Percentiles rank a stretch among this genome's conserved stretches.
phyloP scores from a whole-genome alignment of 2,329 filamentous ascomycete genomes.

The Ilyonectria destructans region DNA sequence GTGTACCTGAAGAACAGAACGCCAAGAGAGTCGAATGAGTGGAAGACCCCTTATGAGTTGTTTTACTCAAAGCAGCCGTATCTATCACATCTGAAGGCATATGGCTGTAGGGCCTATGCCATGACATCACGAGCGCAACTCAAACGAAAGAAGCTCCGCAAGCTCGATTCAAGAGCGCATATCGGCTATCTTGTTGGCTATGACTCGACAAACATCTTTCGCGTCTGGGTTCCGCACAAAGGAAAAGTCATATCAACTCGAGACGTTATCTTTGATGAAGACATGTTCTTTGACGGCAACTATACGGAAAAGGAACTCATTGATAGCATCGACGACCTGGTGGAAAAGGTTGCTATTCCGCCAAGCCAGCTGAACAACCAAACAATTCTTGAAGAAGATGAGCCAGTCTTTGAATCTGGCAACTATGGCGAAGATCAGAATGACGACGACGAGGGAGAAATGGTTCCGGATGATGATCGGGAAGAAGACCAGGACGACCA shows the following conservation, averaged over 20 bases:
- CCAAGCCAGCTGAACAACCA: not conserved
- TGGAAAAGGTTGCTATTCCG: not conserved
- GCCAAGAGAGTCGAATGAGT: not conserved
- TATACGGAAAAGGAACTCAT: not conserved
- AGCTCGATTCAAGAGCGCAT: not conserved
- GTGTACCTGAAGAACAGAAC: not conserved
- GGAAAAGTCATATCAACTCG: not conserved
- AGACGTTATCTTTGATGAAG: not conserved
- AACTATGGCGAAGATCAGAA: not conserved
- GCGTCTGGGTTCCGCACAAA: not conserved
- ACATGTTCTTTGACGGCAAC: not conserved
- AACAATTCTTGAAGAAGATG: not conserved
- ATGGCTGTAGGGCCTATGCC: not conserved
- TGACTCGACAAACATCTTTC: not conserved
- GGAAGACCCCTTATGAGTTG: not conserved
- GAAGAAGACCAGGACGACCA: not conserved
- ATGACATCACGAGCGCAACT: not conserved
- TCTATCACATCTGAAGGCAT: not conserved
- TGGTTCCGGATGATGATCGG: not conserved
- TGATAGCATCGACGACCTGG: not conserved
- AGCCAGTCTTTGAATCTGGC: not conserved
- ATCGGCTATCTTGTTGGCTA: not conserved
- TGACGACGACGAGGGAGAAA: not conserved
- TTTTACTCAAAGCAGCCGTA: not conserved
- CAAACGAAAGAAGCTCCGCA: not conserved